Conservation (phyloP, 495 filamentous ascomycete species). For the Viridothelium virens region DNA sequence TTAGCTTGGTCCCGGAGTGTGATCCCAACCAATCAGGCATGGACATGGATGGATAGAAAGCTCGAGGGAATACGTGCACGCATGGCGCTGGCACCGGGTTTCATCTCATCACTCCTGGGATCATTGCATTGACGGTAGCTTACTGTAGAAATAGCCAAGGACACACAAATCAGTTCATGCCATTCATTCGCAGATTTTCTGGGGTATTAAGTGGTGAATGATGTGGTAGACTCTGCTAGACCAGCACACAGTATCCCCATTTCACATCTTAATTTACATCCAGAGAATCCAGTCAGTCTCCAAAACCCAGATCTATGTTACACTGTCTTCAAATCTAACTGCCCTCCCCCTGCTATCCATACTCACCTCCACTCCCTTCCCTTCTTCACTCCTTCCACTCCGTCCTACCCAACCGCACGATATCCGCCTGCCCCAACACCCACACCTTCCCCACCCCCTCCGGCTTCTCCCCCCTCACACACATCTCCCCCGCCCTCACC, state of each 20-base stretch:
- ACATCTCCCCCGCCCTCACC: conserved; percentile 47
- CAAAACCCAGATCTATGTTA: neutral
- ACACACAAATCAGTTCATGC: too few species aligned
- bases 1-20: too few species aligned
- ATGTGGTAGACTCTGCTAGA: too few species aligned
- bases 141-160: neutral
- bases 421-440: conserved; percentile 29
- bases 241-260: too few species aligned
- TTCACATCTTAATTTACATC: too few species aligned
- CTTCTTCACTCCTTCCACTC: conserved; percentile 23
- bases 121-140: neutral
- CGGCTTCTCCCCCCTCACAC: conserved; percentile 32
- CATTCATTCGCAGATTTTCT: too few species aligned
- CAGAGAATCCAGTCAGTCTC: too few species aligned
- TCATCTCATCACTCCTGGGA: neutral
- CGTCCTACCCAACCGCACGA: conserved; percentile 31
- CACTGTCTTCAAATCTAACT: neutral
- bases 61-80: too few species aligned
- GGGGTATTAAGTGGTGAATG: too few species aligned
- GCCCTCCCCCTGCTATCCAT: neutral
- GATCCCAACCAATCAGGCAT: too few species aligned
- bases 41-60: too few species aligned
- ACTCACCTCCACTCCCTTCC: neutral
- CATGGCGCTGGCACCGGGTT: neutral
- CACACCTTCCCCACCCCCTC: conserved; percentile 28